phyloP scores from a whole-genome alignment of 176 grass and related monocot species.

The Chrysopogon serrulatus region DNA sequence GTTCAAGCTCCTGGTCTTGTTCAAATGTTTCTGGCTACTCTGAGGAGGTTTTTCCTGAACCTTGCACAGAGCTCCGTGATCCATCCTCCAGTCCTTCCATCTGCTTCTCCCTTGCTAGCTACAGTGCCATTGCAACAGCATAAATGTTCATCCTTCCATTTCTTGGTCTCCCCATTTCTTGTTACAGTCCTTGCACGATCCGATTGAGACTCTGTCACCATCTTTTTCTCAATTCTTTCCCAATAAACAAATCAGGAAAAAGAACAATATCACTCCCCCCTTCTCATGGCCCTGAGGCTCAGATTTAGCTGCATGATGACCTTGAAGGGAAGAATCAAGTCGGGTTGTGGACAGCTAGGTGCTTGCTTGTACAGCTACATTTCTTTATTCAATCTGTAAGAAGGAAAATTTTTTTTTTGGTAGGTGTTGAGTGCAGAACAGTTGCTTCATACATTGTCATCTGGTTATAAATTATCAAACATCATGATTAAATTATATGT shows the following conservation, averaged over 20 bases:
- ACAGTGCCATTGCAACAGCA: conserved; percentile 41
- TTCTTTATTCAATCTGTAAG: conserved; percentile 99
- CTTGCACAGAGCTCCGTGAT: conserved; percentile 55
- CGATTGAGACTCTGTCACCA: conserved; percentile 26
- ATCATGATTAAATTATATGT: conserved; percentile 43
- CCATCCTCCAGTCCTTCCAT: conserved; percentile 53
- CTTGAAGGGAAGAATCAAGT: conserved; percentile 34
- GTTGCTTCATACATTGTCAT: conserved; percentile 43
- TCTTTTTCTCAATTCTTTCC: conserved; percentile 47
- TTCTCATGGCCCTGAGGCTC: conserved; percentile 4
- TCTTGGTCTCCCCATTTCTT: neutral
- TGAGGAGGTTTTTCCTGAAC: conserved; percentile 55
- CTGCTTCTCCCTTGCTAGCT: conserved; percentile 57
- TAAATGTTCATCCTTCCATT: conserved; percentile 37
- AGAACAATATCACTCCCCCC: conserved; percentile 18
- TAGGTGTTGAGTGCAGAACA: conserved; percentile 48
- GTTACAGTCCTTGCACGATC: conserved; percentile 40
- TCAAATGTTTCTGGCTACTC: conserved; percentile 77
- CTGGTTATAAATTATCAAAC: conserved; percentile 44
- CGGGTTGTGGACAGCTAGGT: conserved; percentile 47
- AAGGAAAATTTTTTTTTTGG: conserved; percentile 55
- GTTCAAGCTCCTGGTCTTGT: conserved; percentile 57
- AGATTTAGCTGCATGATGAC: conserved; percentile 37
- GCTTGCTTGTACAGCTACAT: conserved; percentile 92
- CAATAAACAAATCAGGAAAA: conserved; percentile 47